phyloP scores from a whole-genome alignment of 164 flowering plant genomes.

The Vitis cinerea region DNA sequence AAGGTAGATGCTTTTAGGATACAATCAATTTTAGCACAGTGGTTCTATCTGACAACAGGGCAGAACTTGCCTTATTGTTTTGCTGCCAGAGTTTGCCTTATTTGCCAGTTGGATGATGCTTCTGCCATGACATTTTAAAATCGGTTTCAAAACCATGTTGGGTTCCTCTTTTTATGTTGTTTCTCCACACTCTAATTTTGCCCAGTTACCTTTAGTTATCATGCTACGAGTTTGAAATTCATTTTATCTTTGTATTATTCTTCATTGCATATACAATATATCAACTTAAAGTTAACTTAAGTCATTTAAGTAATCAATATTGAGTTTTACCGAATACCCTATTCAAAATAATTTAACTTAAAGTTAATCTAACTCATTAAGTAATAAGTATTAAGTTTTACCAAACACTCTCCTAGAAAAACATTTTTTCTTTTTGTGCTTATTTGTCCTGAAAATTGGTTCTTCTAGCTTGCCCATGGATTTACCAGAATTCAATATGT shows the following conservation, averaged over 20 bases:
- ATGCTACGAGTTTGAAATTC: not conserved
- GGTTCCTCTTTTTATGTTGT: not conserved
- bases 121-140: not conserved
- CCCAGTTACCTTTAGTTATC: not conserved
- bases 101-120: not conserved
- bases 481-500: not conserved
- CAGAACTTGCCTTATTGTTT: not conserved
- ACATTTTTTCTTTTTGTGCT: not conserved
- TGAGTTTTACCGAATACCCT: no score
- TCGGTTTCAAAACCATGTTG: not conserved
- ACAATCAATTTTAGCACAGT: no score
- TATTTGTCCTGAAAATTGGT: not conserved
- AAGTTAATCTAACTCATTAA: no score
- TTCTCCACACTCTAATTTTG: not conserved
- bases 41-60: no score
- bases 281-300: no score
- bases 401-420: no score
- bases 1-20: not conserved
- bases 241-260: not conserved
- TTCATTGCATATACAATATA: no score
- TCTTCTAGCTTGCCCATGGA: not conserved
- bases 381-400: no score
- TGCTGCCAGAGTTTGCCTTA: not conserved
- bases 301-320: no score
- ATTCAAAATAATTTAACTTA: no score